A percentile compares a stretch with the other conserved stretches of the same genome.
These are phyloP conservation scores for Xylaria sp. DNA, from an alignment of 2,329 filamentous ascomycete species.

Conservation along the genomic window DNA sequence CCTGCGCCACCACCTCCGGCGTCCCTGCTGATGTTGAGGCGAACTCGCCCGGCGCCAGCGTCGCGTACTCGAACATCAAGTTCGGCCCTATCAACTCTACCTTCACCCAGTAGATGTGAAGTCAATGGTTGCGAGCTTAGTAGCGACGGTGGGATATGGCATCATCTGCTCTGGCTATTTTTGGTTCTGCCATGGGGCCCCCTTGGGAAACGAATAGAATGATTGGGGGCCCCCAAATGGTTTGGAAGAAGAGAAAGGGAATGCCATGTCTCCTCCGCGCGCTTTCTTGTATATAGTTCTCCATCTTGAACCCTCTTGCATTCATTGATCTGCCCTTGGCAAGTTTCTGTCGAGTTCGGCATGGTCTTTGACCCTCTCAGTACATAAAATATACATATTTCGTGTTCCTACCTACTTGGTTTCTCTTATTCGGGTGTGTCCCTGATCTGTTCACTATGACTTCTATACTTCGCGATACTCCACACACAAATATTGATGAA, in stretches of 20 bases:
- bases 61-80: slow-evolving; percentile 62
- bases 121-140: not conserved
- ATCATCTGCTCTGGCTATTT: not conserved
- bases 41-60: slow-evolving; percentile 52
- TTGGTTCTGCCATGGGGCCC: not conserved
- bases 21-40: slow-evolving; percentile 57
- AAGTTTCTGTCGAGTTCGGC: slow-evolving; percentile 5
- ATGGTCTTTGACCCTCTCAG: slow-evolving; percentile 25
- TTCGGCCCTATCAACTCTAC: slow-evolving; percentile 60
- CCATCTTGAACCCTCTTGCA: slow-evolving; percentile 20
- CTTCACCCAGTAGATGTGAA: slow-evolving; percentile 42
- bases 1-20: slow-evolving; percentile 59
- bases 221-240: not conserved
- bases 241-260: not conserved
- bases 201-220: not conserved
- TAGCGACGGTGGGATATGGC: not conserved
- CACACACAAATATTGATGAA: no score
- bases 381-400: slow-evolving; percentile 32
- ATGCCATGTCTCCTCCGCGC: not conserved
- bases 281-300: slow-evolving; percentile 36
- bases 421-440: not conserved
- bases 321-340: slow-evolving; percentile 24
- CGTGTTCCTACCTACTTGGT: slow-evolving; percentile 6
- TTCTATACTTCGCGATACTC: not conserved
- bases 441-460: not conserved